Conservation (phyloP, 2,329 filamentous ascomycete genomes). For the Xylaria sp. region DNA sequence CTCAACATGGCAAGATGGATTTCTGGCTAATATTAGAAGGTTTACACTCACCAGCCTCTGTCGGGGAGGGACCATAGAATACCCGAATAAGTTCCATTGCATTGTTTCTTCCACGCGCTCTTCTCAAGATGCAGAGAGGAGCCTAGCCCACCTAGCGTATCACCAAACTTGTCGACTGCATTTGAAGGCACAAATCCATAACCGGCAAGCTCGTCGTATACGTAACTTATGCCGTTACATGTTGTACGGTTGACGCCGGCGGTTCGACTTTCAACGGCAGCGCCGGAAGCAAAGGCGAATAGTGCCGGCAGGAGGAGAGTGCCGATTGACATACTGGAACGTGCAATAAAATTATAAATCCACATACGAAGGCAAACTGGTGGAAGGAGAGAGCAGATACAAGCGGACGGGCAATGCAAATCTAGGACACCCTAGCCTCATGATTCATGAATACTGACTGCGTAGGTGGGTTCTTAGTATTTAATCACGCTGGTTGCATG, state of each 20-base stretch:
- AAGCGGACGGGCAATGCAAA: too few species aligned
- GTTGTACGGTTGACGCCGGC: conserved; percentile 46
- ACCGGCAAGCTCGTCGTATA: conserved; percentile 74
- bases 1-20: not conserved
- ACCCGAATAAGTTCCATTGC: conserved; percentile 67
- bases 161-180: conserved; percentile 73
- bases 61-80: conserved; percentile 73
- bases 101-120: conserved; percentile 66
- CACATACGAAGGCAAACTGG: not conserved
- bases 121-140: conserved; percentile 69
- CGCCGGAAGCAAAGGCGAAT: conserved; percentile 16
- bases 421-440: too few species aligned
- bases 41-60: conserved; percentile 68
- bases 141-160: conserved; percentile 75
- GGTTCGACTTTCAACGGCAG: conserved; percentile 21
- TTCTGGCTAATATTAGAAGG: not conserved
- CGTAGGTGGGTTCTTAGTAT: too few species aligned
- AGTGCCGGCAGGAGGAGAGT: not conserved
- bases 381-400: not conserved
- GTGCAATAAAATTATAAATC: not conserved
- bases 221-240: conserved; percentile 71
- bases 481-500: too few species aligned
- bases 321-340: not conserved
- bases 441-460: too few species aligned
- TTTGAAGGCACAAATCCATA: conserved; percentile 71